Evolutionary conservation across 352 stramenopile genomes (phyloP), one percentile per base, ranked within the genome.

Genomic region (Globisporangium parvum): DNA sequence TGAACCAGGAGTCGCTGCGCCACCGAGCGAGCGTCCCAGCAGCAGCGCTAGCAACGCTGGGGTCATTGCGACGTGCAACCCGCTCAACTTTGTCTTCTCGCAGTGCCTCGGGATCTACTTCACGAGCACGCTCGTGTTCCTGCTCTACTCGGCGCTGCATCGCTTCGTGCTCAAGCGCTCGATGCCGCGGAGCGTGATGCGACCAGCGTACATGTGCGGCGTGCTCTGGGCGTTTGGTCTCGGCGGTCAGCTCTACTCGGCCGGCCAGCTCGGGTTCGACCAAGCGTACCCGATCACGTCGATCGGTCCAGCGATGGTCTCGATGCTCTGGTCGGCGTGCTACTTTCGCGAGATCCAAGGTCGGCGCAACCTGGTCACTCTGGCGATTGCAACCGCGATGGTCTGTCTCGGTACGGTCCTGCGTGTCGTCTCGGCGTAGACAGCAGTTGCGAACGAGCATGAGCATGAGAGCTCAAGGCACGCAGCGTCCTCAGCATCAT

Each of bases 311-410:
- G 83, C 80, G 14, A 89, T 91, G 73, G 71, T 93, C 20, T 90
- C 83, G 17, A 91, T 91, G 83, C 71, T 93, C 51, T 93, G 83
- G 83, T 91, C 80, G 0, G 83, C 80, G 4, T 65, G 69, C 28
- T 91, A 91, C 65, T 93, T 93, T 54, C 82, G 82, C 39, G 83
- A 93, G 61, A 91, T 93, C 52, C 74, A 90, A 65, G 83, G 83
- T 33, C 54, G 51, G 41, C 65, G 70, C 24, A 91, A 93, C 57
- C 67, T 87, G 18, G 40, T 67, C 47, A 82, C 77, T 14, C 66
- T 93, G n/a, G 72, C 65, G 0, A 28, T 85, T 23, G 82, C 75
- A 2, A 91, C 79, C 1, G 53, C 63, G 45, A 77, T 91, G 55
- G 77, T 93, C n/a, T 63, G 85, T 18, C 56, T 85, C 20, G 80